A percentile compares a stretch with the other conserved stretches of the same genome.
phyloP scores from a whole-genome alignment of 1,284 basidiomycete genomes.

The Rhodotorula sp. region DNA sequence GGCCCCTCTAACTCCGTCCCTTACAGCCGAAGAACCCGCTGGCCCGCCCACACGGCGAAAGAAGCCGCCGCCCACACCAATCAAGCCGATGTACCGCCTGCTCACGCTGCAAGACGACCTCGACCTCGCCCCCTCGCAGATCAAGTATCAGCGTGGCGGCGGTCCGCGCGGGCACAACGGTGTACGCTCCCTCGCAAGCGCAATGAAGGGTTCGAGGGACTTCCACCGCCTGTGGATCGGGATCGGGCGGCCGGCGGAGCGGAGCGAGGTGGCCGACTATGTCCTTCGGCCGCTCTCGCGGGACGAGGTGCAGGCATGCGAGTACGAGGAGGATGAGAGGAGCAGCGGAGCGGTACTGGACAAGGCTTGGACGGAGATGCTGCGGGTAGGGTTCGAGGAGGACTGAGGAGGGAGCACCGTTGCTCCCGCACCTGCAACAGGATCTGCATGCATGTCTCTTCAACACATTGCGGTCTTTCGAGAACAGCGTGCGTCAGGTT shows the following conservation, averaged over 20 bases:
- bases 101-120: slow-evolving; percentile 35
- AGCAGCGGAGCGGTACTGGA: slow-evolving; percentile 16
- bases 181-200: slow-evolving; percentile 18
- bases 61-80: not conserved
- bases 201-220: slow-evolving; percentile 2
- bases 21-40: not conserved
- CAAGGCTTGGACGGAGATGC: slow-evolving; percentile 24
- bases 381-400: slow-evolving; percentile 26
- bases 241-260: slow-evolving; percentile 34
- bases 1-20: not conserved
- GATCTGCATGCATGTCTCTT: too few relatives aligned
- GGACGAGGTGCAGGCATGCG: slow-evolving; percentile 16
- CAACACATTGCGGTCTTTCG: too few relatives aligned
- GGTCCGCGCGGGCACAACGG: slow-evolving; percentile 29
- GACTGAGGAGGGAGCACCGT: not conserved
- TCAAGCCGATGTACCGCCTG: slow-evolving; percentile 23
- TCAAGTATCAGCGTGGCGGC: slow-evolving; percentile 29
- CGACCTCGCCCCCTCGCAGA: slow-evolving; percentile 11
- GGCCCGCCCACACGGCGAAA: not conserved
- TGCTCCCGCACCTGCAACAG: too few relatives aligned
- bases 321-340: slow-evolving; percentile 15
- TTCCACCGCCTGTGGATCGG: slow-evolving; percentile 34
- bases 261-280: slow-evolving; percentile 23
- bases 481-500: too few relatives aligned
- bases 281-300: slow-evolving; percentile 29